Evolutionary conservation across 768 basidiomycete species (phyloP), one percentile per base, ranked within the genome.

Genomic region (Rhizopogon roseolus): DNA sequence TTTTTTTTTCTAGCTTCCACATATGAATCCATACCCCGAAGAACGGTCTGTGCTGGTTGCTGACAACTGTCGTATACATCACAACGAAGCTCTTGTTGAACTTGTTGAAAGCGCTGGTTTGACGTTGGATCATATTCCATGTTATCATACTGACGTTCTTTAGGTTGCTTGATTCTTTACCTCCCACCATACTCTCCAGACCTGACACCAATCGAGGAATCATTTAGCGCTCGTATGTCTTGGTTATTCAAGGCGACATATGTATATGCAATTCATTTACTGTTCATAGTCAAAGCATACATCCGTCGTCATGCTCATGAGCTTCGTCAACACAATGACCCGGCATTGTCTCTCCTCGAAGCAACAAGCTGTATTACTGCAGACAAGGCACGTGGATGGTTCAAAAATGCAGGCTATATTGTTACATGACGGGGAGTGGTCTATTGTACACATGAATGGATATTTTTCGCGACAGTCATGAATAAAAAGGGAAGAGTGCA

Each of bases 21-120:
- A 55, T 16, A 76, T 71, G 69, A 69, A 71, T 48, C 69, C 66
- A 16, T 76, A 53, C 41, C 72, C 71, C 1, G 62, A 22, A 0
- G 38, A 27, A 2, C 51, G 59, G 37, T 71, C 66, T 51, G 68
- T 76, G 28, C 56, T 75, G 11, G 53, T 74, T 4, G 55, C 71
- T 38, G 72, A 75, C 49, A 75, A 73, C 57, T 74, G 73, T 45
- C 44, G 60, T 0, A 76, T 73, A 8, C 75, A 76, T 52, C 66
- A 75, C 32, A 67, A 57, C 36, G 59, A 69, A 19, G 65, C 58
- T n/a, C 27, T 73, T 0, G 51, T 50, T 41, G 61, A 70, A 6
- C 53, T 64, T 39, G 62, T 68, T 9, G n/a, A n/a, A n/a, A n/a
- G n/a, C n/a, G n/a, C n/a, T n/a, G n/a, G n/a, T n/a, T n/a, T n/a